Evolutionary conservation across 169 alveolate species (phyloP).

Genomic region (Plasmodium cynomolgi): DNA sequence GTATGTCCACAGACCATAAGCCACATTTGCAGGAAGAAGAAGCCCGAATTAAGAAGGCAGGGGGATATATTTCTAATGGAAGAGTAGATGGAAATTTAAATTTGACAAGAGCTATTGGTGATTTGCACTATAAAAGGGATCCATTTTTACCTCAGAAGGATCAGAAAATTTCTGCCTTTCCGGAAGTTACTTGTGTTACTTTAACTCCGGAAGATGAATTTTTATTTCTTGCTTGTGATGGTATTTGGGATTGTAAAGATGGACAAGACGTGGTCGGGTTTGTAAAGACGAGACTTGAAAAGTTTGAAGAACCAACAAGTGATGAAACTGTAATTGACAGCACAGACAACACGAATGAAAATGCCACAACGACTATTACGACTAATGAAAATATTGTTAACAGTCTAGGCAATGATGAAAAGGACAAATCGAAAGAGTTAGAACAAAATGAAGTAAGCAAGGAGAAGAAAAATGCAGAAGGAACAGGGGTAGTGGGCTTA

Average conservation of each 20-base stretch:
- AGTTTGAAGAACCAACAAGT: conserved; percentile 26
- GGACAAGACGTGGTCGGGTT: conserved; percentile 94
- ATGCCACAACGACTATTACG: neutral
- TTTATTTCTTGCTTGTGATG: conserved; percentile 99
- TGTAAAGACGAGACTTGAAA: conserved; percentile 79
- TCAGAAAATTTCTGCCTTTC: conserved; percentile 95
- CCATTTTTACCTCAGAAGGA: conserved; percentile 89
- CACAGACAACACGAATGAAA: conserved; percentile 1
- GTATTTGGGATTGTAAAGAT: conserved; percentile 97
- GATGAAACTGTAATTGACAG: conserved; percentile 1
- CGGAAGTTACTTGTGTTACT: conserved; percentile 92
- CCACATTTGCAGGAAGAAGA: conserved; percentile 96
- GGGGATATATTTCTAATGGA: conserved; percentile 96
- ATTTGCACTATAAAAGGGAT: conserved; percentile 94
- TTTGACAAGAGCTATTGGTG: conserved; percentile 98
- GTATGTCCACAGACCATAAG: conserved; percentile 98
- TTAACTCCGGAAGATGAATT: conserved; percentile 93
- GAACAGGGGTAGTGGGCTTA: neutral
- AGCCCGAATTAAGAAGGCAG: conserved; percentile 93
- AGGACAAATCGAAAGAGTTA: neutral
- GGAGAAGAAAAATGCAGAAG: neutral
- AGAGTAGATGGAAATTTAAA: conserved; percentile 97
- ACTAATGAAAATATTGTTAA: conserved; percentile 33
- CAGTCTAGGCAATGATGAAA: conserved; percentile 49
- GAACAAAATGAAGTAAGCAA: conserved; percentile 16